Evolutionary conservation across 1,139 yeast genomes (phyloP), one percentile per base, ranked within the genome.

Genomic region (Hyphopichia pseudoburtonii): DNA sequence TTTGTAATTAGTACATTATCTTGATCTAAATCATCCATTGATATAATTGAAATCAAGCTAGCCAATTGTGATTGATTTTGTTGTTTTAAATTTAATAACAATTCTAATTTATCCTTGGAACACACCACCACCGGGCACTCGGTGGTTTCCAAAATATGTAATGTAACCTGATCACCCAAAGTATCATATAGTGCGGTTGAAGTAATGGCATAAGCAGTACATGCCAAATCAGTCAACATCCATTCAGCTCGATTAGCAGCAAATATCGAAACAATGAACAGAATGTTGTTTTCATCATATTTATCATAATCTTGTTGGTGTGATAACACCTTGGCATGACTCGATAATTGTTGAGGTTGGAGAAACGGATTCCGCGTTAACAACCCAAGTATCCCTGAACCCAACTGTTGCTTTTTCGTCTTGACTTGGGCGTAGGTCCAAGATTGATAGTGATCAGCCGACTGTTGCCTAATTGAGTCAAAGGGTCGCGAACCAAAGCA

Each of bases 341-440:
- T 52, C 16, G 49, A 53, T 16, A 56, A 53, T 49, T 52, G 28
- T 49, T 52, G 28, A n/a, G 57, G 50, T 22, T 62, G 52, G 33
- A 55, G 56, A 51, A 48, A 70, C 43, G 73, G 66, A 45, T 71
- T 74, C 40, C 66, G 62, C 25, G 56, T 54, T 37, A 80, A 71
- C 11, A 77, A 57, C 31, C 76, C 66, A 45, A 80, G 67, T 21
- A 86, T 50, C 9, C 94, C 95, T 2, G 86, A 64, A 3, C 89
- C 94, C 31, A 85, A 64, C 36, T 74, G 58, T 36, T 62, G 57
- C 38, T 76, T 70, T 36, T 80, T 65, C 31, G 54, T 45, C 24
- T 64, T 60, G 7, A 77, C 64, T 30, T 67, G 55, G 9, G 46
- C 48, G 51, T 72, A 82, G 7, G 75, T 57, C 44, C 73, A 66